Base-by-base conservation (phyloP, 2,329 filamentous ascomycete genomes). In the Microthyrium microscopicum region DNA sequence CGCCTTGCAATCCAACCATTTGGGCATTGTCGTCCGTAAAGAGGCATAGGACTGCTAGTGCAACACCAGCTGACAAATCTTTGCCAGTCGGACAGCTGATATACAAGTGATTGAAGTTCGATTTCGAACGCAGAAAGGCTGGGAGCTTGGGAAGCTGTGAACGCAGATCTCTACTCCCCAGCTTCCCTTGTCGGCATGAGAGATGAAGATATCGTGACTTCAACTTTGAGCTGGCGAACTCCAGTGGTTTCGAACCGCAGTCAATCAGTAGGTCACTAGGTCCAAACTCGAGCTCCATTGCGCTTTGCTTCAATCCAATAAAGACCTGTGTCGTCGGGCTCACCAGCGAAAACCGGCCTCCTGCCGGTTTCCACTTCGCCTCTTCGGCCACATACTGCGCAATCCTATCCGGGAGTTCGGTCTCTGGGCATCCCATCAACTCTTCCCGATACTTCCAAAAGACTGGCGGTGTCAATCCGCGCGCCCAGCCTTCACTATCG, bases 401-500 rank as follows among this genome's bases (percentile, higher is more conserved):
- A 34, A 75, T 72, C 5, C 70, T 35, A 8, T 42, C 47, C 1
- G 66, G 62, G 5, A 77, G 53, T 3, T 83, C 71, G 7, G 70
- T 65, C 46, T 94, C 85, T 0, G 66, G 47, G 0, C 75, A 67
- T 0, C 52, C 19, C 15, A 91, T 58, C 8, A 95, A 58, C 5
- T 48, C 25, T 0, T 68, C 58, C 26, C 58, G 60, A 44, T 93
- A 62, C 2, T 54, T 54, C 89, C 89, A 98, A 55, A 93, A 98
- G 0, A 87, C 41, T 0, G 60, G 51, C 0, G 87, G 72, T 1
- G 80, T 89, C 12, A 95, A 66, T 0, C 82, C 83, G 18, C 69
- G 60, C 1, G 84, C 77, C 89, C 89, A 98, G 44, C 81, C 82
- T 60, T 98, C 89, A 9, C 79, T 82, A 51, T 98, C 89, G 53